Evolutionary conservation across 495 filamentous ascomycete genomes (phyloP), one percentile per base, ranked within the genome.

Genomic region (Bathelium albidoporum): DNA sequence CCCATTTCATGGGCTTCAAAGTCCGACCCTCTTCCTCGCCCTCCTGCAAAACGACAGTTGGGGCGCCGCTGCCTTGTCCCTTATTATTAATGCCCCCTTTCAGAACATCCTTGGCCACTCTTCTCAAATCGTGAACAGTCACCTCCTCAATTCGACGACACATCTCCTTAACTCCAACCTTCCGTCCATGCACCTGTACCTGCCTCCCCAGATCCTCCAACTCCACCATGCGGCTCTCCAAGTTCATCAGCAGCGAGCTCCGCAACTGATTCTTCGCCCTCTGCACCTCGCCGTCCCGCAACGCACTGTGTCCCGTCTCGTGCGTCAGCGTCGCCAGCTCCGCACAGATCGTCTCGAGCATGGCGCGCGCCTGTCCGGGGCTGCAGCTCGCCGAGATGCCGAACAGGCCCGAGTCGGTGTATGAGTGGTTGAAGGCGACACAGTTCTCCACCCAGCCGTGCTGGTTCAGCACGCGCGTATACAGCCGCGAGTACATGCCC

Each of bases 251-350:
- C 28, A 99, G 78, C 44, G 86, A 89, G 14, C 87, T 91, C 39
- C 90, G 82, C 36, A 99, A 85, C 78, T 97, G 95, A 72, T 99
- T 99, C 83, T 99, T 99, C 12, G 94, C 94, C n/a, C 94, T 85
- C 72, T 87, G 85, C 28, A 99, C 94, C 76, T 97, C 94, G 49
- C 78, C 82, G 1, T 81, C 72, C 66, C 87, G 81, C n/a, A 99
- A 80, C 1, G 86, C 78, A 9, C 80, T 75, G 69, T 82, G 88
- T 9, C 88, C 88, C 11, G 76, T 81, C 34, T 91, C 86, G 45
- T 89, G 75, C 18, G 89, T 89, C 36, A 96, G 79, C 0, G 88
- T 80, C 62, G 87, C 81, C 29, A 98, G 81, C 76, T 98, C 90
- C 34, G 89, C 86, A 71, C 93, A 95, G 83, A 98, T 94, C 64